Evolutionary conservation across 441 rosid genomes (phyloP).

Genomic region (Cnidoscolus chayamansa): DNA sequence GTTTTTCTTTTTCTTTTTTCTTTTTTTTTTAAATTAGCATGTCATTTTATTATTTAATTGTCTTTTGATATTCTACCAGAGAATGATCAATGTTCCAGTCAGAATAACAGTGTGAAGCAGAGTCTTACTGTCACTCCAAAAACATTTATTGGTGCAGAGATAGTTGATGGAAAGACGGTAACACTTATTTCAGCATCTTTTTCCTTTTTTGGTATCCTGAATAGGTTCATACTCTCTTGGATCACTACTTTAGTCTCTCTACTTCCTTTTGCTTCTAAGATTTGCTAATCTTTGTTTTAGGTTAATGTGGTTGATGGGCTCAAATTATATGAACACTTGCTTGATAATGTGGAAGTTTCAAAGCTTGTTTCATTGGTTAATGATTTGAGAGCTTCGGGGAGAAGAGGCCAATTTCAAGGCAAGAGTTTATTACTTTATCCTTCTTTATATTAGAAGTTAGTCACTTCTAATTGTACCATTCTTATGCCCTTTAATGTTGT

Average conservation of each 20-base stretch:
- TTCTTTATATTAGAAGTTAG: neutral
- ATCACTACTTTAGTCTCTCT: slow-evolving; percentile 3
- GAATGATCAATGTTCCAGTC: slow-evolving; percentile 30
- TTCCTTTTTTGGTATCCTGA: neutral
- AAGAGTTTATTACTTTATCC: slow-evolving; percentile 28
- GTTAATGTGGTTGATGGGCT: slow-evolving; percentile 92
- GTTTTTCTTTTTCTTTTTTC: no score
- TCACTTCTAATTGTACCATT: neutral
- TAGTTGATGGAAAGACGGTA: slow-evolving; percentile 69
- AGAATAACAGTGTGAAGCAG: slow-evolving; percentile 44
- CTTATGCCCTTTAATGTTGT: neutral
- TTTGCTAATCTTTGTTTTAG: slow-evolving; percentile 32
- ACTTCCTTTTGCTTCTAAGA: slow-evolving; percentile 22
- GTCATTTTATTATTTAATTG: slow-evolving; percentile 12
- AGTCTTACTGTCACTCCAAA: slow-evolving; percentile 41
- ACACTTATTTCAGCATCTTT: slow-evolving; percentile 8
- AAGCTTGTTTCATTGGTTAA: slow-evolving; percentile 63
- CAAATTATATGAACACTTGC: slow-evolving; percentile 57
- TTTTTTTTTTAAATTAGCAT: neutral
- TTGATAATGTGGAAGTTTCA: slow-evolving; percentile 54
- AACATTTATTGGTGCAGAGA: slow-evolving; percentile 60
- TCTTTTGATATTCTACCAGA: slow-evolving; percentile 36
- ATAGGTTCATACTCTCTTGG: neutral
- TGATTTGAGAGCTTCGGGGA: slow-evolving; percentile 67
- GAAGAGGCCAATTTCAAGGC: slow-evolving; percentile 78